phyloP scores from a whole-genome alignment of 2,329 filamentous ascomycete genomes.

The Malbranchea zuffiana region DNA sequence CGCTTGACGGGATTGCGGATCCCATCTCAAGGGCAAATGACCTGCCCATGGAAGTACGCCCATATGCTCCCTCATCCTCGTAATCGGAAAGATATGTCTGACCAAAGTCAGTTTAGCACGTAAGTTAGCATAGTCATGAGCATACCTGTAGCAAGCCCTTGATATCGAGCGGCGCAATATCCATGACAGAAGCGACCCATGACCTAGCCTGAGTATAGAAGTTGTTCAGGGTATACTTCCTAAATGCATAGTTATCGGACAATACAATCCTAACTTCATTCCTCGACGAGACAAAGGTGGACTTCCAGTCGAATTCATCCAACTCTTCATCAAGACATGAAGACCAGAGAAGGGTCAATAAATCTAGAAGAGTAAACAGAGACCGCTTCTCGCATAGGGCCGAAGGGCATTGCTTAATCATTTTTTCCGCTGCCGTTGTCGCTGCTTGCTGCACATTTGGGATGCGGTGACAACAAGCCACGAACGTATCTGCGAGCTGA shows the following conservation, averaged over 20 bases:
- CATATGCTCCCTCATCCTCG: conserved; percentile 80
- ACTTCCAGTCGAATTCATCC: conserved; percentile 80
- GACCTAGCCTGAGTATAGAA: conserved; percentile 64
- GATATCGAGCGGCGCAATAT: conserved; percentile 79
- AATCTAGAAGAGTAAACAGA: conserved; percentile 81
- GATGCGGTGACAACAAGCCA: conserved; percentile 86
- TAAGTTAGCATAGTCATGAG: not conserved
- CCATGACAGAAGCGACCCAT: conserved; percentile 74
- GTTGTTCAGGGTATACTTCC: conserved; percentile 65
- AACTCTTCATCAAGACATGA: conserved; percentile 91
- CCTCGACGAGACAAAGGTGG: conserved; percentile 64
- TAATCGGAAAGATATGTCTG: conserved; percentile 92
- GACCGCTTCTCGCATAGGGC: conserved; percentile 82
- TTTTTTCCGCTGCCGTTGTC: conserved; percentile 68
- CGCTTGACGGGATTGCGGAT: conserved; percentile 69
- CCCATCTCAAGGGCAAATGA: conserved; percentile 94
- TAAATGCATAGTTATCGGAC: conserved; percentile 83
- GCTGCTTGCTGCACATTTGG: conserved; percentile 83
- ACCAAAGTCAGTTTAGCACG: not conserved
- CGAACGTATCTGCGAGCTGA: conserved; percentile 76
- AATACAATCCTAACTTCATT: conserved; percentile 75
- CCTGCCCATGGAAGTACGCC: conserved; percentile 80
- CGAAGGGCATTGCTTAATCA: conserved; percentile 75
- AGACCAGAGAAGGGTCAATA: conserved; percentile 88
- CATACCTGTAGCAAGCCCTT: conserved; percentile 71